Conservation (phyloP, 441 rosid species). For the Kokia cookei region DNA sequence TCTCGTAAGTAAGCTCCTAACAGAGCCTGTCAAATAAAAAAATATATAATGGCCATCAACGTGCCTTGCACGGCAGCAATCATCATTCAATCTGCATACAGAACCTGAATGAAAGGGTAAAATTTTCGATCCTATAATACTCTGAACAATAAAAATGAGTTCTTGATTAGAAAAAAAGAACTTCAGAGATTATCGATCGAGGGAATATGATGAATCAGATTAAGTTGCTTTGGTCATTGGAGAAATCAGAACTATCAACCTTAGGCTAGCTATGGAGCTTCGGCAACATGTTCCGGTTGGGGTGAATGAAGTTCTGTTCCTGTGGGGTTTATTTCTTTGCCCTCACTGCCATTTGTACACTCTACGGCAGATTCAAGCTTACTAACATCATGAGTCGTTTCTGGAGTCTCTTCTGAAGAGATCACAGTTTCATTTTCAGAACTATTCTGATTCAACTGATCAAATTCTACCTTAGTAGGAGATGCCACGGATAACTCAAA, state of each 20-base stretch:
- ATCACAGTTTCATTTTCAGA: constrained; percentile 8
- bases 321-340: too few species aligned
- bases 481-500: constrained; percentile 15
- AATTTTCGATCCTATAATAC: neutral
- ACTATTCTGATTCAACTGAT: constrained; percentile 9
- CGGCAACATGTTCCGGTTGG: neutral
- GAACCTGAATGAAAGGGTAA: neutral
- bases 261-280: constrained; percentile 1
- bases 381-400: neutral
- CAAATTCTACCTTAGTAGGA: constrained; percentile 10
- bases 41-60: neutral
- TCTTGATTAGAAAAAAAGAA: neutral
- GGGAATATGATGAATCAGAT: neutral
- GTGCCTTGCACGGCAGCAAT: too few species aligned
- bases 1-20: neutral
- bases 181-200: neutral
- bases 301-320: too few species aligned
- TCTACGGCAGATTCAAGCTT: neutral
- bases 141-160: neutral
- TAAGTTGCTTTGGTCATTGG: neutral
- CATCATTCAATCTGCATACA: neutral
- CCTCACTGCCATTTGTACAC: neutral
- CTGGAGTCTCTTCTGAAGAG: constrained; percentile 8
- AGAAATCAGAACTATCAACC: neutral
- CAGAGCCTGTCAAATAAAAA: constrained; percentile 23